Evolutionary conservation across 1,284 basidiomycete species (phyloP), one percentile per base, ranked within the genome.

Genomic region (Uromyces viciae-fabae): DNA sequence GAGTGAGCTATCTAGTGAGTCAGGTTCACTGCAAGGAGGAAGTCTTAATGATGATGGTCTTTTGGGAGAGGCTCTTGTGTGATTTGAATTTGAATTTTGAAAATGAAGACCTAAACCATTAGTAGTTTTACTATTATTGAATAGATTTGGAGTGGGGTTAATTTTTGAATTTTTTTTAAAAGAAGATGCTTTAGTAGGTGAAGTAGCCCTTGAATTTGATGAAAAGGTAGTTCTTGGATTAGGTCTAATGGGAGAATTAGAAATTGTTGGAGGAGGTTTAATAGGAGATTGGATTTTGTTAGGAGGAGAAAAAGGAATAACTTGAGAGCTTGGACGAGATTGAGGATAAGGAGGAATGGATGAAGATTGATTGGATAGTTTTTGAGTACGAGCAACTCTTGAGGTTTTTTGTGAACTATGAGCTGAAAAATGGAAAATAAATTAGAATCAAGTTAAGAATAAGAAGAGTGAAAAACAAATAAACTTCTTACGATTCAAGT

Each of bases 1-100:
- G 25, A 79, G 64, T 46, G 76, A 71, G 64, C 64, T 79, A 58
- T 79, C 76, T 31, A 66, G 58, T 46, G 76, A 75, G 56, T 33
- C 56, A 49, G 22, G 22, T 11, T 49, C 11, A 49, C 22, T 11
- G 46, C 25, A 33, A 31, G 17, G 14, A 17, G 9, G 15, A 60
- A 25, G 28, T 25, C 14, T 5, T 4, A 33, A 33, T 31, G 28
- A 15, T 11, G 25, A 19, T 5, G 58, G 36, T 7, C 14, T 14
- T 31, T 60, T 14, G 19, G 17, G 58, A 33, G 22, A 22, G 68
- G 31, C 62, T 66, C 31, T 40, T 38, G 38, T 66, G 33, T 11
- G 38, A 8, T 31, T 31, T 28, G 60, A 33, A 62, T 5, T 62
- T 62, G 60, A 33, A 36, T 62, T 62, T 62, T 3, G n/a, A 33